These are phyloP conservation scores for Aspergillus sp. DNA, from an alignment of 2,329 filamentous ascomycete genomes.

Conservation along the genomic window DNA sequence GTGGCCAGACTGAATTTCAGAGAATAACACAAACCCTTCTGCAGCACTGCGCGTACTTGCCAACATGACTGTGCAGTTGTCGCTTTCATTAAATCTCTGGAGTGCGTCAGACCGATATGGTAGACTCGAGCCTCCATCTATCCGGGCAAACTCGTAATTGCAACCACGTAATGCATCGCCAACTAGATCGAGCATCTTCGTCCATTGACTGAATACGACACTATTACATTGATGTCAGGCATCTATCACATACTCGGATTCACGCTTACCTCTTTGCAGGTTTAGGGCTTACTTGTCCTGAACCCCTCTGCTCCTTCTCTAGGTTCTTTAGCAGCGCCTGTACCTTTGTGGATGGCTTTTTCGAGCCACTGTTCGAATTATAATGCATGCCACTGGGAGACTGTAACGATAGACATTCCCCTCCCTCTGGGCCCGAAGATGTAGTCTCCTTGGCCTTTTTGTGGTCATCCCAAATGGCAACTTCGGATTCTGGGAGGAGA, in stretches of 20 bases:
- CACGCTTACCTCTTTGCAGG: not conserved
- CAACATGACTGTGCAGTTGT: slow-evolving; percentile 4
- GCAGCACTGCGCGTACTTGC: slow-evolving; percentile 10
- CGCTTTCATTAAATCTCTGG: not conserved
- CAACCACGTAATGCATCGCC: not conserved
- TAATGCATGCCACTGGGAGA: not conserved
- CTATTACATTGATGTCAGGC: not conserved
- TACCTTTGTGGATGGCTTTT: slow-evolving; percentile 2
- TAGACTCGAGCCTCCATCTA: slow-evolving; percentile 6
- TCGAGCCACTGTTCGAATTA: not conserved
- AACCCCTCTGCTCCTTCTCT: not conserved
- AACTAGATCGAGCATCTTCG: slow-evolving; percentile 8
- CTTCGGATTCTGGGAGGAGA: not conserved
- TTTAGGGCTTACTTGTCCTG: not conserved
- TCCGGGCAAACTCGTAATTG: not conserved
- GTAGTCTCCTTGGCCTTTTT: not conserved
- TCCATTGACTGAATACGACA: slow-evolving; percentile 11
- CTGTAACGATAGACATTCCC: not conserved
- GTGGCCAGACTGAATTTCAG: not conserved
- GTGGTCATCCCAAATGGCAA: not conserved
- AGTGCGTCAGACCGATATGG: not conserved
- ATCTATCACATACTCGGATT: not conserved
- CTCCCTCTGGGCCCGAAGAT: not conserved
- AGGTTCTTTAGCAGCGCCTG: slow-evolving; percentile 6
- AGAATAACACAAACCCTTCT: slow-evolving; percentile 1